Base-by-base conservation (phyloP, 2,329 filamentous ascomycete species). In the Trichoderma sp. region DNA sequence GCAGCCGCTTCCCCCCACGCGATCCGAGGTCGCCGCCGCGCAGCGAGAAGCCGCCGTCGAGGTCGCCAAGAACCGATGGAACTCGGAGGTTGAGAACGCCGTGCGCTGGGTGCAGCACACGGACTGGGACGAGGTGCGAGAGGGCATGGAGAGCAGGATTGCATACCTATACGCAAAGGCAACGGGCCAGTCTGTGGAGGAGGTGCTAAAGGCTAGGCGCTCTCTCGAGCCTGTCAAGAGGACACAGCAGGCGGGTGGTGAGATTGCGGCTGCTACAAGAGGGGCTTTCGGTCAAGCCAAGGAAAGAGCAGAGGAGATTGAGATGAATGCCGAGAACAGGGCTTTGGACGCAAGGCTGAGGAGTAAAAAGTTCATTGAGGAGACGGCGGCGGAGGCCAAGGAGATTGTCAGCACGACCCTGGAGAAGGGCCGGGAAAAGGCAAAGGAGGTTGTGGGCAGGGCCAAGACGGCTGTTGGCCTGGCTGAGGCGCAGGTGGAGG, bases 41-140 rank as follows among this genome's bases (percentile, higher is more conserved):
- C 82, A 87, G 73, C 83, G 86, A 71, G 83, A 85, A 33, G 84
- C 84, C 59, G 81, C 92, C 61, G 77, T 89, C 66, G 91, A 94
- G 76, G 83, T 87, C 43, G 84, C 90, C 74, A 95, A 95, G 82
- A 90, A 92, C 75, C 84, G 87, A 70, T 95, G 92, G 92, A 95
- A 96, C 78, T 80, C 85, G 62, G 92, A 95, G 79, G 80, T 95
- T 43, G 86, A 91, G 77, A 83, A 84, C 71, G 85, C 90, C 63
- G 90, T 91, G 68, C 84, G 83, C 70, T 90, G 88, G 85, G 86
- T 88, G 68, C 88, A 93, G 79, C 84, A 81, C 40, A 88, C 86
- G 71, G 87, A 91, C 77, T 93, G 90, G 90, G 80, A 83, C 60
- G 84, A 84, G 64, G 84, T 89, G 66, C 85, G 89, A 66, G 87